Conservation (phyloP, 73 alveolate species). For the Tetrahymena thermophila region DNA sequence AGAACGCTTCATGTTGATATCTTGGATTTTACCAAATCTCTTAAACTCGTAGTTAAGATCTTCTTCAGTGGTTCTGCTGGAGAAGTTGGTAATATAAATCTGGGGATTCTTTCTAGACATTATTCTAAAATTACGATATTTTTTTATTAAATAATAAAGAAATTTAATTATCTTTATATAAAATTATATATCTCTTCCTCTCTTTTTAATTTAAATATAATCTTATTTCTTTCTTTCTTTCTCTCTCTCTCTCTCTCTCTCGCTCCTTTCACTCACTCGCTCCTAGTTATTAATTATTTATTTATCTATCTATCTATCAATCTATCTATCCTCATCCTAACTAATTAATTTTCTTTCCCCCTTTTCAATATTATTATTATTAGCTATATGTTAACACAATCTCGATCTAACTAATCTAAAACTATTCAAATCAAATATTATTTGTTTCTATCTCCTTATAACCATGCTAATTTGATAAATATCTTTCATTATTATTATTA, state of each 20-base stretch:
- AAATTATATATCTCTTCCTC: background rate
- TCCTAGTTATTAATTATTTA: background rate
- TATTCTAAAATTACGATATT: background rate
- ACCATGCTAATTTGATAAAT: no score
- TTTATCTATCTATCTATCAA: background rate
- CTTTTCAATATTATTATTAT: background rate
- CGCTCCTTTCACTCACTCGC: background rate
- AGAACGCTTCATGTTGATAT: background rate
- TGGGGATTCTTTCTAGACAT: constrained; percentile 3
- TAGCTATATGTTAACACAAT: background rate
- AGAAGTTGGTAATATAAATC: background rate
- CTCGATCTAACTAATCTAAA: background rate
- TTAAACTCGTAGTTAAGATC: background rate
- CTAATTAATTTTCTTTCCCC: background rate
- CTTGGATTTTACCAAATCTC: background rate
- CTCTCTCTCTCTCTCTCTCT: background rate
- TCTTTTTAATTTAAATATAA: background rate
- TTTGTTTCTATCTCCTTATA: background rate
- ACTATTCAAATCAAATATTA: background rate
- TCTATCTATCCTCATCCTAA: background rate
- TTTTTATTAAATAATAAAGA: background rate
- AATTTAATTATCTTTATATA: background rate
- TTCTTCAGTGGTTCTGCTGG: background rate
- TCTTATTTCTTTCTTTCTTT: background rate
- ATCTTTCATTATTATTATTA: background rate